Percentiles rank a stretch among this genome's conserved stretches.
phyloP scores from a whole-genome alignment of 176 grass and related monocot species.

The Eragrostis nindensis region DNA sequence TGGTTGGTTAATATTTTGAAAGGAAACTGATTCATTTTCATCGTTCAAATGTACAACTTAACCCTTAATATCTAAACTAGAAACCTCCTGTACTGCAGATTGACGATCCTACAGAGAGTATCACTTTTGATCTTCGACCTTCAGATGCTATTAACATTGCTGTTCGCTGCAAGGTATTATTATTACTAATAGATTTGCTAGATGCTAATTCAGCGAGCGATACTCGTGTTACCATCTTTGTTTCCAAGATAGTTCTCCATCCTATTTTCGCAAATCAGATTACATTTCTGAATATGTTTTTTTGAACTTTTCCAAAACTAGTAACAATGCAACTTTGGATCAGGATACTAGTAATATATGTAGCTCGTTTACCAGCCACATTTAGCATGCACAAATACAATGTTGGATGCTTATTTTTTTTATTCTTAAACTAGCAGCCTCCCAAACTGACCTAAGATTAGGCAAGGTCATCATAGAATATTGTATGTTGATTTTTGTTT shows the following conservation, averaged over 20 bases:
- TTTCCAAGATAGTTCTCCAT: neutral
- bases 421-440: too few relatives aligned
- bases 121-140: slow-evolving; percentile 83
- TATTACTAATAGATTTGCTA: slow-evolving; percentile 1
- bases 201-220: neutral
- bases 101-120: slow-evolving; percentile 66
- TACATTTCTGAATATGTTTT: slow-evolving; percentile 9
- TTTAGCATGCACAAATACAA: neutral
- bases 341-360: neutral
- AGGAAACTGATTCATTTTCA: slow-evolving; percentile 28
- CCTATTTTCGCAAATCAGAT: neutral
- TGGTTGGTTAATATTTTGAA: neutral
- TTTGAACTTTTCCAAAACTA: neutral
- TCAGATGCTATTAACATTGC: slow-evolving; percentile 97
- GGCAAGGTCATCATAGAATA: neutral
- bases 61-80: slow-evolving; percentile 34
- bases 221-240: neutral
- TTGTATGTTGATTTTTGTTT: neutral
- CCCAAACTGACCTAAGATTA: neutral
- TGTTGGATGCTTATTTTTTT: neutral
- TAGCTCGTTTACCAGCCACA: neutral
- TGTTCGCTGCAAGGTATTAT: slow-evolving; percentile 91
- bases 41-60: neutral
- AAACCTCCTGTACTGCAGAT: slow-evolving; percentile 45
- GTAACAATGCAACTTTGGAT: neutral